Evolutionary conservation across 352 stramenopile species (phyloP).

Genomic region (Pythium aquatile): DNA sequence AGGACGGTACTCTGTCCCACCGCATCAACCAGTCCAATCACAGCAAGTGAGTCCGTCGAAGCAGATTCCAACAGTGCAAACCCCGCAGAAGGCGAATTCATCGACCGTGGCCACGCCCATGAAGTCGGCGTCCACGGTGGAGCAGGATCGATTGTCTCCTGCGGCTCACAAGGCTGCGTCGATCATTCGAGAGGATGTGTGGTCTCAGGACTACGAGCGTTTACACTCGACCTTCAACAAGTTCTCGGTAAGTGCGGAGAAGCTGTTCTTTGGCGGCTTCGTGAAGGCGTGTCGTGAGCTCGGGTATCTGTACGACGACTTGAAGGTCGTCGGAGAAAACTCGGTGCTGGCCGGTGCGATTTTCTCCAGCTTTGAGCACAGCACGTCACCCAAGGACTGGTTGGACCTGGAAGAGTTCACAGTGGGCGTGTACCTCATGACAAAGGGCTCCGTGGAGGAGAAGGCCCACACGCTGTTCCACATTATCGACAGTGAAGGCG

Average conservation of each 20-base stretch:
- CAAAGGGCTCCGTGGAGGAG: slow-evolving; percentile 74
- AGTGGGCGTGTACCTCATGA: slow-evolving; percentile 80
- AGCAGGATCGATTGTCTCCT: slow-evolving; percentile 7
- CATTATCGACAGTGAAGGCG: slow-evolving; percentile 56
- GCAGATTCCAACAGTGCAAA: not conserved
- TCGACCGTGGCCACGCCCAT: slow-evolving; percentile 2
- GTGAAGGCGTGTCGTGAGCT: slow-evolving; percentile 56
- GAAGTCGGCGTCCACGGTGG: slow-evolving; percentile 8
- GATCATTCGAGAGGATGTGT: slow-evolving; percentile 52
- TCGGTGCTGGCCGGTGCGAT: slow-evolving; percentile 62
- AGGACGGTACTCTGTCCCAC: slow-evolving; percentile 18
- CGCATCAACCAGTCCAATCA: not conserved
- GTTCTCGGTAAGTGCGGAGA: slow-evolving; percentile 48
- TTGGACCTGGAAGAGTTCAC: slow-evolving; percentile 78
- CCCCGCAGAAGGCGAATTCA: not conserved
- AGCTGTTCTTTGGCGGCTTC: slow-evolving; percentile 69
- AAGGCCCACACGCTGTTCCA: slow-evolving; percentile 79
- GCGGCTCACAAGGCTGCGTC: slow-evolving; percentile 23
- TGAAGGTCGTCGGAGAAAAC: slow-evolving; percentile 61
- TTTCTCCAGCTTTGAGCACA: slow-evolving; percentile 74
- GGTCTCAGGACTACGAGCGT: slow-evolving; percentile 48
- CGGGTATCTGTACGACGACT: slow-evolving; percentile 54
- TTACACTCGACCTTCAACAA: slow-evolving; percentile 49
- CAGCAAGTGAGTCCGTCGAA: slow-evolving; percentile 1
- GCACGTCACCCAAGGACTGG: slow-evolving; percentile 52